phyloP scores from a whole-genome alignment of 2,329 filamentous ascomycete species.

The Aspergillus eucalypticola region DNA sequence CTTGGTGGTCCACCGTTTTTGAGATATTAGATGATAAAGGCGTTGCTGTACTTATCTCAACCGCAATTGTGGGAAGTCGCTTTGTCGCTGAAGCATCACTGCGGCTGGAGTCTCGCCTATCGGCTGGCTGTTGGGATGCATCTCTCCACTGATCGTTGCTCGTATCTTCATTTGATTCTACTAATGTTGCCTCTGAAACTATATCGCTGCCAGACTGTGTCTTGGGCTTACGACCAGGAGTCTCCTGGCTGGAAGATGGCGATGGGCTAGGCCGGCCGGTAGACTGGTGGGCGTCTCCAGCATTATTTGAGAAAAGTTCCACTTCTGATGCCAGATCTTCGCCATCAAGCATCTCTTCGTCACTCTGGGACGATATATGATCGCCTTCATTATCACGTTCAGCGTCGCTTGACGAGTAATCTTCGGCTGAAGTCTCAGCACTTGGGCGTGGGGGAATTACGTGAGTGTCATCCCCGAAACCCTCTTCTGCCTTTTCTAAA shows the following conservation, averaged over 20 bases:
- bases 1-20: not conserved
- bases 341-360: constrained; percentile 2
- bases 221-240: not conserved
- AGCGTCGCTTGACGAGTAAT: not conserved
- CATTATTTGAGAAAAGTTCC: constrained; percentile 11
- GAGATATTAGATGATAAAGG: not conserved
- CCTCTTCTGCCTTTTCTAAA: not conserved
- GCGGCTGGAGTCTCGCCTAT: not conserved
- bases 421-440: not conserved
- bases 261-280: not conserved
- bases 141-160: not conserved
- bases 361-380: not conserved
- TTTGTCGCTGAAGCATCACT: not conserved
- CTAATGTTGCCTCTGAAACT: not conserved
- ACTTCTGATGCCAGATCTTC: constrained; percentile 1
- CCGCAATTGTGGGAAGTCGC: not conserved
- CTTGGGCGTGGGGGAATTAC: not conserved
- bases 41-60: not conserved
- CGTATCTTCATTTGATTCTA: not conserved
- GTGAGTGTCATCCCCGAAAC: not conserved
- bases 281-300: too few relatives aligned
- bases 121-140: not conserved
- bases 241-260: not conserved
- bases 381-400: not conserved
- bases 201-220: not conserved